phyloP scores from a whole-genome alignment of 2,329 filamentous ascomycete genomes.

The Stagonosporopsis cucurbitacearum region DNA sequence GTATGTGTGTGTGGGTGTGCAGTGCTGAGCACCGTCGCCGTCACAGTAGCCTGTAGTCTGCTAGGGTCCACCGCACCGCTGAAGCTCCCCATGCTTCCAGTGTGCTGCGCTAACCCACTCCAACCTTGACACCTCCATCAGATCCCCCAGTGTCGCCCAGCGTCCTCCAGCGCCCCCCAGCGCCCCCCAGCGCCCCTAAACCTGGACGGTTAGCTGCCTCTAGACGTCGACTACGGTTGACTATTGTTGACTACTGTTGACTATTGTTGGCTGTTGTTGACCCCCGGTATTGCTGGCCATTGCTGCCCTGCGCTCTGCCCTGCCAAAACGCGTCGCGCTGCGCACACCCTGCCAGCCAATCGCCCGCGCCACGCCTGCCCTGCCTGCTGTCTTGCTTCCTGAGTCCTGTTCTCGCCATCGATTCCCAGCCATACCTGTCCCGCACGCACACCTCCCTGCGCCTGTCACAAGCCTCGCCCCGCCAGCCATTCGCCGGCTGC shows the following conservation, averaged over 20 bases:
- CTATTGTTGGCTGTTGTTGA: no score
- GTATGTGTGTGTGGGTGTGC: neutral
- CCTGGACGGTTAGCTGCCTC: no score
- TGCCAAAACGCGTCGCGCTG: slow-evolving; percentile 15
- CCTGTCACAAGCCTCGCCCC: slow-evolving; percentile 48
- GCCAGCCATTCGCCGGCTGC: slow-evolving; percentile 44
- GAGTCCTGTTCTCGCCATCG: slow-evolving; percentile 3
- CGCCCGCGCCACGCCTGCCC: slow-evolving; percentile 31
- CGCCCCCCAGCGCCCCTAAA: no score
- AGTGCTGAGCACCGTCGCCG: neutral
- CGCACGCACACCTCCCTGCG: slow-evolving; percentile 18
- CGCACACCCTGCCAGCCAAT: slow-evolving; percentile 34
- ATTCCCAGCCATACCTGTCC: slow-evolving; percentile 8
- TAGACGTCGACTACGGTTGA: no score
- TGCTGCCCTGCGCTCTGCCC: neutral
- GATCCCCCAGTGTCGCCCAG: neutral
- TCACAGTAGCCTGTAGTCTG: slow-evolving; percentile 11
- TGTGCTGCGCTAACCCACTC: slow-evolving; percentile 10
- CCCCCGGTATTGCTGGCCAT: neutral
- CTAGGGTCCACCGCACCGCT: slow-evolving; percentile 5
- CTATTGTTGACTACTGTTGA: no score
- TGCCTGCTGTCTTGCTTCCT: slow-evolving; percentile 15
- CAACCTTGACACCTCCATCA: slow-evolving; percentile 18
- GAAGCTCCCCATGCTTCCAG: neutral
- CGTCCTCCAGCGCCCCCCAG: no score